Evolutionary conservation across 805 yeast genomes (phyloP).

Genomic region (Ogataea neopini): DNA sequence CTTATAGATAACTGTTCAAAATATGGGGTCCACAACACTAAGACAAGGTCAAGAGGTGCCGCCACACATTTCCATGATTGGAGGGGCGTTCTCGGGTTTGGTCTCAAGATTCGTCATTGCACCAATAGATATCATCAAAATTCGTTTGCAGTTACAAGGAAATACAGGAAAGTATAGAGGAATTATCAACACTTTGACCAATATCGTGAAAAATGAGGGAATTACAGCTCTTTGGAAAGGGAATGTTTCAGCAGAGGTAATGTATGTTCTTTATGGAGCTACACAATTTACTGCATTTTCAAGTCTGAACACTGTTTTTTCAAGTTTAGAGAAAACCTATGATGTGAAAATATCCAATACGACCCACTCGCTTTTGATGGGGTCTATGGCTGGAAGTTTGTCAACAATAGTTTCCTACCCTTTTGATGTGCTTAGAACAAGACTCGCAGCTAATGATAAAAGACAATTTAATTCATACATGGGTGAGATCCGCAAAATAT

Average conservation of each 20-base stretch:
- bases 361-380: conserved; percentile 56
- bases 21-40: conserved; percentile 22
- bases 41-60: conserved; percentile 52
- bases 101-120: conserved; percentile 56
- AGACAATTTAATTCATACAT: conserved; percentile 36
- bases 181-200: conserved; percentile 38
- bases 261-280: conserved; percentile 86
- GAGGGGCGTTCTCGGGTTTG: conserved; percentile 74
- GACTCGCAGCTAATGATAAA: conserved; percentile 67
- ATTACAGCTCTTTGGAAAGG: conserved; percentile 90
- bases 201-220: conserved; percentile 56
- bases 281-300: conserved; percentile 78
- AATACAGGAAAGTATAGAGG: conserved; percentile 36
- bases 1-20: background rate
- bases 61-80: conserved; percentile 53
- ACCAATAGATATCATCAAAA: conserved; percentile 78
- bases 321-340: conserved; percentile 29
- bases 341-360: conserved; percentile 35
- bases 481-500: conserved; percentile 38
- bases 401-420: conserved; percentile 84
- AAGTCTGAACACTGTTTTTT: conserved; percentile 47
- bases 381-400: conserved; percentile 72
- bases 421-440: conserved; percentile 83
- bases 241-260: conserved; percentile 83
- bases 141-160: conserved; percentile 65